phyloP scores from a whole-genome alignment of 1,284 basidiomycete species.

The Irpex sp. region DNA sequence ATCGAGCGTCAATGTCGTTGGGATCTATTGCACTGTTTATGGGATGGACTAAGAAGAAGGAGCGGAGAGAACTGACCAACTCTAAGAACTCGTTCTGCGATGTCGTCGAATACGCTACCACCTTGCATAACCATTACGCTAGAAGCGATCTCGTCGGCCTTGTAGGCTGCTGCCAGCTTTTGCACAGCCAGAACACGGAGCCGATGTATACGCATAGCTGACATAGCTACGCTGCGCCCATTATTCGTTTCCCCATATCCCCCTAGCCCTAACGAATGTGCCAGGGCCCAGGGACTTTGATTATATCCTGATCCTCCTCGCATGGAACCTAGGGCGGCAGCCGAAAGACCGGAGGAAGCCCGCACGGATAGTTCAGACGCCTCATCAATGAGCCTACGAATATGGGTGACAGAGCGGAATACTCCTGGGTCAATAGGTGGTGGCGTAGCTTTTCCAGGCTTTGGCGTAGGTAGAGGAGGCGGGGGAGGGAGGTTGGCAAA shows the following conservation, averaged over 20 bases:
- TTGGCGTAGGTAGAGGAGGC: slow-evolving; percentile 45
- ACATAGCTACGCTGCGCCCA: slow-evolving; percentile 76
- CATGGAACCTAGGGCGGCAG: slow-evolving; percentile 64
- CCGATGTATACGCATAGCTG: slow-evolving; percentile 72
- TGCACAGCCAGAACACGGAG: slow-evolving; percentile 75
- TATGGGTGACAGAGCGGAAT: slow-evolving; percentile 67
- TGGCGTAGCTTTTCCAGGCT: slow-evolving; percentile 61
- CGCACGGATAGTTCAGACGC: slow-evolving; percentile 79
- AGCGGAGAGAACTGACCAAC: slow-evolving; percentile 43
- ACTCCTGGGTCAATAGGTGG: slow-evolving; percentile 84
- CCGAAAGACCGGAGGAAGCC: slow-evolving; percentile 73
- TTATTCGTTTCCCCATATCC: slow-evolving; percentile 43
- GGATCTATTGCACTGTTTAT: slow-evolving; percentile 47
- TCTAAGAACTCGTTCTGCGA: slow-evolving; percentile 77
- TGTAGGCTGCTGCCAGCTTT: slow-evolving; percentile 78
- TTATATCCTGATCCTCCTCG: slow-evolving; percentile 34
- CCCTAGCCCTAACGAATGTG: slow-evolving; percentile 59
- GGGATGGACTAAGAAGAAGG: slow-evolving; percentile 1
- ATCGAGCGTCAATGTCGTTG: slow-evolving; percentile 70
- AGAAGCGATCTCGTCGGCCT: slow-evolving; percentile 79
- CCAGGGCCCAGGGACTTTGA: slow-evolving; percentile 51
- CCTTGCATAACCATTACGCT: slow-evolving; percentile 91
- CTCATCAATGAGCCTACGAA: slow-evolving; percentile 78
- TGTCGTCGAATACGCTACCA: slow-evolving; percentile 81
- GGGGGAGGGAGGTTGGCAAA: slow-evolving; percentile 37